Base-by-base conservation (phyloP, 1,139 yeast genomes). In the Yamadazyma membranifaciens region DNA sequence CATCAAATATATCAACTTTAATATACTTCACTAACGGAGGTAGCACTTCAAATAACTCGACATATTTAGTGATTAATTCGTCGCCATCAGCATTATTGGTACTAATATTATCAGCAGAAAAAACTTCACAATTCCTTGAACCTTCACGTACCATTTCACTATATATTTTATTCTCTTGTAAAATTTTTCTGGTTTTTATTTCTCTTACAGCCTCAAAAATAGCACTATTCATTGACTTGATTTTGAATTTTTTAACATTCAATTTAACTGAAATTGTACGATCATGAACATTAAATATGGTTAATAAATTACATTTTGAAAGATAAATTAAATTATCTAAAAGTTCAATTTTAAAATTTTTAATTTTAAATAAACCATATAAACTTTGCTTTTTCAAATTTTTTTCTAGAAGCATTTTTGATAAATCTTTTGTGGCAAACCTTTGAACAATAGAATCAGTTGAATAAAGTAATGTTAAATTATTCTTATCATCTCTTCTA, bases 161-260 rank as follows among this genome's bases (percentile, higher is more conserved):
- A 36, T 59, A 71, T 16, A 55, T 56, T 27, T 49, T 48, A 44
- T 69, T 71, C 17, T 55, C 58, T 20, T 59, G 52, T 3, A 46
- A 38, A 20, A 59, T 59, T 25, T 48, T 51, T 38, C 66, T 58
- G 38, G 68, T 68, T 34, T 69, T 50, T 10, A 69, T 45, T 40
- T 60, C 61, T 41, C 73, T 51, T 2, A 68, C 65, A 26, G 70
- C 50, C 33, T 65, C 64, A 49, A 72, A 72, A 7, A 72, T 56
- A 22, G 62, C 65, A 32, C 61, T 65, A 49, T 72, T 72, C 11
- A 69, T 63, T 0, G 75, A 69, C 25, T 57, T 62, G 25, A 69
- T 39, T 40, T 57, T 59, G 13, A 67, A 40, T 12, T 54, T 52
- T 44, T 65, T 69, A 26, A 60, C 55, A 15, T 57, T 48, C 11